These are phyloP conservation scores for Calonectria pteridis DNA, from an alignment of 2,329 filamentous ascomycete genomes.

Conservation along the genomic window DNA sequence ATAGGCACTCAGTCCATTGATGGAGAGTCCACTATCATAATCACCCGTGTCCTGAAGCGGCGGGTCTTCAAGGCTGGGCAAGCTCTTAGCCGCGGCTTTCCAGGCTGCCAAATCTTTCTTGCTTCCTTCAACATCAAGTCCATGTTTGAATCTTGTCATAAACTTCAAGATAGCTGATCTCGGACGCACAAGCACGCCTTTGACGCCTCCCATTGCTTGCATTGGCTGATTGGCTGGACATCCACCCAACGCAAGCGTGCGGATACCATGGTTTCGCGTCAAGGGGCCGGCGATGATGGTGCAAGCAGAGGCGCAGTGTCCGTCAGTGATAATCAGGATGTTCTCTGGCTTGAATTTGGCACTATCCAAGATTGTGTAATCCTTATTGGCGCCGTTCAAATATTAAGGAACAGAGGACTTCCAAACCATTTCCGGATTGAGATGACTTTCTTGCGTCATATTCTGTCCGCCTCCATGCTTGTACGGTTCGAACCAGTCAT, in stretches of 20 bases:
- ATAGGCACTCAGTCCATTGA: conserved; percentile 21
- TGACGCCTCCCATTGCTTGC: conserved; percentile 29
- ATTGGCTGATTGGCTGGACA: conserved; percentile 14
- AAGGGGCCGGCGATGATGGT: conserved; percentile 21
- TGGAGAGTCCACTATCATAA: neutral
- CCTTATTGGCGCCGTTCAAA: neutral
- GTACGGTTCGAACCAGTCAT: conserved; percentile 3
- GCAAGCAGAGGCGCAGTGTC: conserved; percentile 17
- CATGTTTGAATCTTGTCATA: neutral
- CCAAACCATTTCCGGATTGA: neutral
- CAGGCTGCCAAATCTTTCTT: neutral
- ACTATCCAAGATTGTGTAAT: neutral
- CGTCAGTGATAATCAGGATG: conserved; percentile 27
- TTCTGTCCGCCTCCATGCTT: neutral
- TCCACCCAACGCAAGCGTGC: conserved; percentile 22
- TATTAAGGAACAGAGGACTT: neutral
- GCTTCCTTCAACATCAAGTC: neutral
- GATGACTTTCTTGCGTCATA: neutral
- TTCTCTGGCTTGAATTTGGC: conserved; percentile 16
- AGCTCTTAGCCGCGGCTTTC: too few relatives aligned
- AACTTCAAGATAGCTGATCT: neutral
- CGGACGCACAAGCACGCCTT: neutral
- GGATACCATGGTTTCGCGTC: conserved; percentile 13
- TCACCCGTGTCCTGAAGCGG: conserved; percentile 46
- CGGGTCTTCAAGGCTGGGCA: neutral